Percentiles rank a stretch among this genome's conserved stretches.
These are phyloP conservation scores for Elaeis guineensis DNA, from an alignment of 176 grass and related monocot genomes.

Conservation along the genomic window DNA sequence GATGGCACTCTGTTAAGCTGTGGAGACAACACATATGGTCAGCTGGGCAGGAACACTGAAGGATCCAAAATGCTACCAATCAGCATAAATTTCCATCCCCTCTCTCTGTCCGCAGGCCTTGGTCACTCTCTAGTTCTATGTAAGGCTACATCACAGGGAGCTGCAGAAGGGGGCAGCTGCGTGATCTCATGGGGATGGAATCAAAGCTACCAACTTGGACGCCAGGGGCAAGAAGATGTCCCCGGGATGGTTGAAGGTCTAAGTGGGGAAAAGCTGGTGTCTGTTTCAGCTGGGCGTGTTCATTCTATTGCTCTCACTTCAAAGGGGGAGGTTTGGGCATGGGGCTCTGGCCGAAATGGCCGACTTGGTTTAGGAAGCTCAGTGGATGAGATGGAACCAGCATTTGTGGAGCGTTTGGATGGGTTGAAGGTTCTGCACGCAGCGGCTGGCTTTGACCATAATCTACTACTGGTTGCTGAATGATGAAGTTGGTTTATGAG, in stretches of 20 bases:
- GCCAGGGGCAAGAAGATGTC: slow-evolving; percentile 36
- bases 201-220: slow-evolving; percentile 73
- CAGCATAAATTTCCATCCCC: slow-evolving; percentile 8
- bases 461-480: slow-evolving; percentile 52
- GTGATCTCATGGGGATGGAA: slow-evolving; percentile 92
- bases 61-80: slow-evolving; percentile 46
- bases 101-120: slow-evolving; percentile 70
- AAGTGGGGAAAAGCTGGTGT: slow-evolving; percentile 30
- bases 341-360: slow-evolving; percentile 80
- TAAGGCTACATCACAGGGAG: slow-evolving; percentile 24
- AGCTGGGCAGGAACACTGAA: slow-evolving; percentile 51
- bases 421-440: slow-evolving; percentile 46
- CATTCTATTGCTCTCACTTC: slow-evolving; percentile 53
- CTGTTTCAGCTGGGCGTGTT: slow-evolving; percentile 60
- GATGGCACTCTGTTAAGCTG: slow-evolving; percentile 53
- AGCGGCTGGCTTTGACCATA: slow-evolving; percentile 67
- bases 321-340: slow-evolving; percentile 58
- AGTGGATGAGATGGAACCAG: slow-evolving; percentile 66
- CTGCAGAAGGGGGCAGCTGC: slow-evolving; percentile 1
- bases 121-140: slow-evolving; percentile 74
- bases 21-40: slow-evolving; percentile 74
- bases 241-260: slow-evolving; percentile 45
- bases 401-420: slow-evolving; percentile 41
- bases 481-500: slow-evolving; percentile 11
- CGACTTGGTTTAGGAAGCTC: slow-evolving; percentile 75